Conservation (phyloP, 257 asterid genomes). For the Ballota nigra region DNA sequence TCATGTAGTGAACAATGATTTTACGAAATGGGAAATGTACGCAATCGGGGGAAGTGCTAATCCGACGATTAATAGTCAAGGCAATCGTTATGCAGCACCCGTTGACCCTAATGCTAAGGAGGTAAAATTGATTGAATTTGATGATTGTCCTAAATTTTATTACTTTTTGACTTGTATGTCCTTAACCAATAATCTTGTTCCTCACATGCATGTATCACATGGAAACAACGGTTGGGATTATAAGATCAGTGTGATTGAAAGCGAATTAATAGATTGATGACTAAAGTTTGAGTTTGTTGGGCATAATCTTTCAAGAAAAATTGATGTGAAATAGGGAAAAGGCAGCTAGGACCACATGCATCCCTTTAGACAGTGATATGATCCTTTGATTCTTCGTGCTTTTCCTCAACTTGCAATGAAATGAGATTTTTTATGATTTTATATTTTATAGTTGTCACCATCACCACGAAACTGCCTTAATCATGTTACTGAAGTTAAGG, state of each 20-base stretch:
- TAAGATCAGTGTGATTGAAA: not conserved
- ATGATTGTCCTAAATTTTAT: not conserved
- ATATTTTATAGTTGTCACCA: conserved; percentile 1
- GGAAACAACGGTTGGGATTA: not conserved
- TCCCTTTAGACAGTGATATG: not conserved
- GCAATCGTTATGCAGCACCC: conserved; percentile 60
- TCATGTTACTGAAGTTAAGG: not conserved
- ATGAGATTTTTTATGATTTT: not conserved
- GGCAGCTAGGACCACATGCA: conserved; percentile 5
- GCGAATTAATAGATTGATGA: not conserved
- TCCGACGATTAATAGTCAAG: conserved; percentile 69
- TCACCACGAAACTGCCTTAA: not conserved
- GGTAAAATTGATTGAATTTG: too few species aligned
- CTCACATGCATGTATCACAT: conserved; percentile 17
- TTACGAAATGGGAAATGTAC: conserved; percentile 65
- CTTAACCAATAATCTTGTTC: not conserved
- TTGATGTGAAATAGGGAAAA: not conserved
- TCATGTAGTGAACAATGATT: conserved; percentile 67
- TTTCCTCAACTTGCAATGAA: conserved; percentile 22
- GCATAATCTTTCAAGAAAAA: not conserved
- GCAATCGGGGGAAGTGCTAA: conserved; percentile 68
- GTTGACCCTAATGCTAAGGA: conserved; percentile 55
- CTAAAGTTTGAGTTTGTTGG: not conserved
- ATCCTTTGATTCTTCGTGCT: conserved; percentile 2
- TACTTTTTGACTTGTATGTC: conserved; percentile 13